These are phyloP conservation scores for Sapria himalayana DNA, from an alignment of 345 rosid genomes.

Conservation along the genomic window DNA sequence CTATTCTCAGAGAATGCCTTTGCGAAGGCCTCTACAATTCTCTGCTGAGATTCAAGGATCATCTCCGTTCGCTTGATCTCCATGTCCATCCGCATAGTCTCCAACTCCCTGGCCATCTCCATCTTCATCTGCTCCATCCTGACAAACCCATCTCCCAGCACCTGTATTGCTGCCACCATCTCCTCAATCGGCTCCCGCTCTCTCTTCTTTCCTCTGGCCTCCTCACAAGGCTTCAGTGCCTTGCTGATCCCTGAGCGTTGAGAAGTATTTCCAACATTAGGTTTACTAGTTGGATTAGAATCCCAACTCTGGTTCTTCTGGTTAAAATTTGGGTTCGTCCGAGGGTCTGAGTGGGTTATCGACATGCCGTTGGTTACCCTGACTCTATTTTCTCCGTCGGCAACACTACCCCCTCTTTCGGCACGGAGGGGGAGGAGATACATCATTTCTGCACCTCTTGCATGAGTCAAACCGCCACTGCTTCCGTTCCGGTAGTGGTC, in stretches of 20 bases:
- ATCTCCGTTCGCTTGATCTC: constrained; percentile 78
- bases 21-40: constrained; percentile 56
- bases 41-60: constrained; percentile 72
- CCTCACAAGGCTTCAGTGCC: constrained; percentile 11
- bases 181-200: constrained; percentile 36
- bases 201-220: constrained; percentile 17
- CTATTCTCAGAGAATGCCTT: constrained; percentile 39
- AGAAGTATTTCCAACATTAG: no score
- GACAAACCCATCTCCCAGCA: constrained; percentile 70
- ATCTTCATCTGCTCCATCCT: constrained; percentile 79
- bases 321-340: constrained; percentile 24
- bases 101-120: constrained; percentile 81
- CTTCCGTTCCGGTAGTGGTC: constrained; percentile 4
- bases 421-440: no score
- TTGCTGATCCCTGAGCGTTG: no score
- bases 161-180: constrained; percentile 60
- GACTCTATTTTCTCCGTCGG: no score
- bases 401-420: no score
- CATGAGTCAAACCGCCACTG: constrained; percentile 16
- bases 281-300: constrained; percentile 11
- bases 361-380: no score
- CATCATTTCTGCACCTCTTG: no score
- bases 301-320: constrained; percentile 13
- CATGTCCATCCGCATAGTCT: constrained; percentile 71
- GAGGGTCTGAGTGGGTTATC: no score